Conservation (phyloP, 1,139 yeast species). For the Pichia sp. region DNA sequence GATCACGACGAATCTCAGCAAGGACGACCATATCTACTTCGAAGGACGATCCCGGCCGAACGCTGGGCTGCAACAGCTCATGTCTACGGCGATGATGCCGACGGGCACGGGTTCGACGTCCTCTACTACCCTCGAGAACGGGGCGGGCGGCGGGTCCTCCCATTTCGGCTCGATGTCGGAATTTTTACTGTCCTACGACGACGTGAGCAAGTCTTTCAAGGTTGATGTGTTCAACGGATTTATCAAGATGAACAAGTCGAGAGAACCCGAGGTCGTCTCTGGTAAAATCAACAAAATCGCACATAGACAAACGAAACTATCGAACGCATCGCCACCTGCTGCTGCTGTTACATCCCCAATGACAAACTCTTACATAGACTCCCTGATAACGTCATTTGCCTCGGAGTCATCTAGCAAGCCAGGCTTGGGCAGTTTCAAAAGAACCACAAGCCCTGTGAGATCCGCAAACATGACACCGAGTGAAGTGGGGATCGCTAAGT, state of each 20-base stretch:
- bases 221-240: constrained; percentile 26
- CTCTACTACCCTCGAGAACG: neutral
- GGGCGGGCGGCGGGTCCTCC: neutral
- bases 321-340: neutral
- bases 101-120: neutral
- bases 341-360: neutral
- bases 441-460: neutral
- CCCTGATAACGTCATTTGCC: neutral
- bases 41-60: constrained; percentile 23
- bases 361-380: constrained; percentile 1
- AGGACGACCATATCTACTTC: constrained; percentile 21
- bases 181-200: constrained; percentile 26
- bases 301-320: neutral
- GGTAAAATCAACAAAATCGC: constrained; percentile 7
- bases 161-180: constrained; percentile 18
- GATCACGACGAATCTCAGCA: constrained; percentile 9
- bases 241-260: constrained; percentile 30
- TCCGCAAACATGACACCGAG: neutral
- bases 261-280: constrained; percentile 26
- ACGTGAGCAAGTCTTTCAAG: constrained; percentile 24
- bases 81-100: neutral
- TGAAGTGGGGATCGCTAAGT: neutral
- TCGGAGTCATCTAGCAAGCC: neutral
- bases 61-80: neutral
- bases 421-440: neutral